Percentiles rank a stretch among this genome's conserved stretches.
Conservation (phyloP, 441 rosid species). For the Adansonia rubrostipa region DNA sequence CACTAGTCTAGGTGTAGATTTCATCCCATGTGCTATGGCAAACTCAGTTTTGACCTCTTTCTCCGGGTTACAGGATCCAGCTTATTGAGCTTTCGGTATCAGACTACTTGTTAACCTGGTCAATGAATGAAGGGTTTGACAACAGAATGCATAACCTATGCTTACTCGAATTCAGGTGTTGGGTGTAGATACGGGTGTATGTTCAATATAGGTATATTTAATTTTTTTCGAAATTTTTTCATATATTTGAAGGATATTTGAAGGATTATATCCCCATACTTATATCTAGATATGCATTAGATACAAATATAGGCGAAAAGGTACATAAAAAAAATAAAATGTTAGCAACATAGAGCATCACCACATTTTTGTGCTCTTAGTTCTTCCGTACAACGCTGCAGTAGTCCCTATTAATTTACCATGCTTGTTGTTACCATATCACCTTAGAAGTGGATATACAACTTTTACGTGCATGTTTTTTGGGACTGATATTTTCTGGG, state of each 20-base stretch:
- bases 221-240: too few species aligned
- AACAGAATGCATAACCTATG: conserved; percentile 41
- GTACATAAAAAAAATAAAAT: too few species aligned
- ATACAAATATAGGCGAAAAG: too few species aligned
- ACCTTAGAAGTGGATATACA: too few species aligned
- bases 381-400: background rate
- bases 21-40: background rate
- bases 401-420: too few species aligned
- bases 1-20: background rate
- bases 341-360: too few species aligned
- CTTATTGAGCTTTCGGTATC: conserved; percentile 72
- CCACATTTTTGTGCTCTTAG: too few species aligned
- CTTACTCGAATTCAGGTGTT: background rate
- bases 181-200: too few species aligned
- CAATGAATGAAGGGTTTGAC: conserved; percentile 43
- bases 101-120: conserved; percentile 59
- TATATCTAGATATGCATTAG: too few species aligned
- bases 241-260: too few species aligned
- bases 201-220: too few species aligned
- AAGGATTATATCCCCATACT: too few species aligned
- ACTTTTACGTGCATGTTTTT: background rate
- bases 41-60: background rate
- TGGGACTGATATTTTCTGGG: background rate
- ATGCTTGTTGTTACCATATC: background rate
- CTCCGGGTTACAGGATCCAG: conserved; percentile 67